Evolutionary conservation across 2,329 filamentous ascomycete species (phyloP), one percentile per base, ranked within the genome.

Genomic region (Graphium sp.): DNA sequence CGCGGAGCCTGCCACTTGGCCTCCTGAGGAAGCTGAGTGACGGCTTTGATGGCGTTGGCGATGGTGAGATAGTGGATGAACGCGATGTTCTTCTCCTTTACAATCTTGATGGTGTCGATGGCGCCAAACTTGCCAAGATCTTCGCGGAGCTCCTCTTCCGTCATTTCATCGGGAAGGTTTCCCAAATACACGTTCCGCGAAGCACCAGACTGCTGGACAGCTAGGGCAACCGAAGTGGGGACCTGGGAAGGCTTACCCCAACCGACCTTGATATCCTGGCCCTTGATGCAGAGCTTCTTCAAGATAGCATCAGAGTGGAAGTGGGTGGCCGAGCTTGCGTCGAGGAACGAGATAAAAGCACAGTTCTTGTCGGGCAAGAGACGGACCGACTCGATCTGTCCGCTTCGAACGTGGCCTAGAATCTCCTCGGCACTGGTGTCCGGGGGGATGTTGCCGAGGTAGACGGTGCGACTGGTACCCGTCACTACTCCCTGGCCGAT

Each of bases 271-370:
- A 98, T 94, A 51, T 98, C 89, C 60, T 95, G 89, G 16, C 87
- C 87, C 56, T 92, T 85, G 60, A 98, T 92, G 44, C 85, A 85
- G 49, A 98, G 72, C 66, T 95, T 98, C 66, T 98, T 98, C 68
- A 98, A 70, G 56, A 98, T 98, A 41, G 89, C 89, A 64, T 98
- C 89, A 13, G 89, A 98, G 62, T 98, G 89, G 60, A 98, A 98
- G 52, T 98, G 89, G 14, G 87, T 95, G 32, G 89, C 89, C 18
- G 89, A 94, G 58, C 85, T 93, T 44, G 85, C 84, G 47, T 98
- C 89, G 39, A 98, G 65, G 62, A 98, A 98, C 6, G 89, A 98
- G 49, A 98, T 95, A 64, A 98, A 98, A 33, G 89, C 89, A 48
- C 89, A 98, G 66, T 95, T 98, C 81, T 95, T 98, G 58, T 98